Evolutionary conservation across 176 grass and related monocot genomes (phyloP).

Genomic region (Triticum aestivum): DNA sequence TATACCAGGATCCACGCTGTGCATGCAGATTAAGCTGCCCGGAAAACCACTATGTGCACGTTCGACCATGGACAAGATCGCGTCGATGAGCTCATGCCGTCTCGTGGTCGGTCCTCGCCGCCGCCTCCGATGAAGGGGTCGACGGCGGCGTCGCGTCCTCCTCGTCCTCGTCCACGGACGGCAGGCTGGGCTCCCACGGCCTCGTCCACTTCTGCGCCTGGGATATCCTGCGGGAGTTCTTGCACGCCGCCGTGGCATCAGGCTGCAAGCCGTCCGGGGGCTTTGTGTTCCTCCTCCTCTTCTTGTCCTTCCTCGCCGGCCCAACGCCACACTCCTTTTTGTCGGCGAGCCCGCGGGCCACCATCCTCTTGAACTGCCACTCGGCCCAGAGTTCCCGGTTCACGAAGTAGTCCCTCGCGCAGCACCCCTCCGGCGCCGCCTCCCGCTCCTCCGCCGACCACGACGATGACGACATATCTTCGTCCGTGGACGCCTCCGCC

Average conservation of each 20-base stretch:
- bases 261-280: background rate
- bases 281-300: background rate
- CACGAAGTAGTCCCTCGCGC: slow-evolving; percentile 33
- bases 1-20: too few species aligned
- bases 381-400: slow-evolving; percentile 32
- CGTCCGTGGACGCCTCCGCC: background rate
- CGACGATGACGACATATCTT: background rate
- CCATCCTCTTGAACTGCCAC: slow-evolving; percentile 23
- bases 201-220: background rate
- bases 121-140: background rate
- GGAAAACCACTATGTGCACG: background rate
- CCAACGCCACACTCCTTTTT: background rate
- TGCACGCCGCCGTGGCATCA: background rate
- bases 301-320: background rate
- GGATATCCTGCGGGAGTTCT: background rate
- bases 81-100: background rate
- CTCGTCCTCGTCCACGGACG: slow-evolving; percentile 49
- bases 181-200: slow-evolving; percentile 54
- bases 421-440: background rate
- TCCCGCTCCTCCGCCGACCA: background rate
- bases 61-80: background rate
- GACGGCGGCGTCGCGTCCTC: background rate
- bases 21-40: background rate
- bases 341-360: background rate
- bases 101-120: background rate